Evolutionary conservation across 306 rosid species (phyloP).

Genomic region (Prunus mongolica): DNA sequence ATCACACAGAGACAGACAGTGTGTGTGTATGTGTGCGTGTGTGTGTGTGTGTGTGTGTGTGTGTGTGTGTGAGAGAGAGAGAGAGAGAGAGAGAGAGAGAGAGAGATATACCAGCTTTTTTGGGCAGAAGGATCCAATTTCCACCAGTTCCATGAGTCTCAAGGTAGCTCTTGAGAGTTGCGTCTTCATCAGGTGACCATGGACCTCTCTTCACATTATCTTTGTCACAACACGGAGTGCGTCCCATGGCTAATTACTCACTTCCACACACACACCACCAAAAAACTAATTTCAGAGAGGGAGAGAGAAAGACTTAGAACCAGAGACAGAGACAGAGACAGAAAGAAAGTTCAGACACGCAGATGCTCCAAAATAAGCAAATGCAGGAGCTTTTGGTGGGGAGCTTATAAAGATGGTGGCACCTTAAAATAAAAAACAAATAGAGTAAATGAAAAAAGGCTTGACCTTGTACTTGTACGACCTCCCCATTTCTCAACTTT

Average conservation of each 20-base stretch:
- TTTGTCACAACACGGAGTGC: constrained; percentile 95
- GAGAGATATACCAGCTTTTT: constrained; percentile 65
- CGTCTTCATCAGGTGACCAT: constrained; percentile 96
- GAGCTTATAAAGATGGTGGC: constrained; percentile 40
- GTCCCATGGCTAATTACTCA: constrained; percentile 55
- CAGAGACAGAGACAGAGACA: constrained; percentile 1
- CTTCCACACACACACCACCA: neutral
- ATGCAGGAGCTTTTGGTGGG: neutral
- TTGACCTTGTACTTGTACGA: constrained; percentile 21
- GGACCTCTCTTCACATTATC: constrained; percentile 82
- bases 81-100: neutral
- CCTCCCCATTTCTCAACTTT: neutral
- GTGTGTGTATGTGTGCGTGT: too few species aligned
- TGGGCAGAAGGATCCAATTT: constrained; percentile 82
- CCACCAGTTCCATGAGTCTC: constrained; percentile 67
- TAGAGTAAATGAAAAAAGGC: neutral
- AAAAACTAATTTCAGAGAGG: neutral
- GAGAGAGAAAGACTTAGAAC: neutral
- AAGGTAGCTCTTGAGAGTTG: constrained; percentile 54
- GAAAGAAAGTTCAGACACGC: constrained; percentile 18
- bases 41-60: too few species aligned
- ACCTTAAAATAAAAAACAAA: neutral
- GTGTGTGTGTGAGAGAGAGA: too few species aligned
- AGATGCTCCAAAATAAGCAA: constrained; percentile 6
- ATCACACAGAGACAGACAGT: neutral